Conservation (phyloP, 345 rosid species). For the Reutealis trisperma region DNA sequence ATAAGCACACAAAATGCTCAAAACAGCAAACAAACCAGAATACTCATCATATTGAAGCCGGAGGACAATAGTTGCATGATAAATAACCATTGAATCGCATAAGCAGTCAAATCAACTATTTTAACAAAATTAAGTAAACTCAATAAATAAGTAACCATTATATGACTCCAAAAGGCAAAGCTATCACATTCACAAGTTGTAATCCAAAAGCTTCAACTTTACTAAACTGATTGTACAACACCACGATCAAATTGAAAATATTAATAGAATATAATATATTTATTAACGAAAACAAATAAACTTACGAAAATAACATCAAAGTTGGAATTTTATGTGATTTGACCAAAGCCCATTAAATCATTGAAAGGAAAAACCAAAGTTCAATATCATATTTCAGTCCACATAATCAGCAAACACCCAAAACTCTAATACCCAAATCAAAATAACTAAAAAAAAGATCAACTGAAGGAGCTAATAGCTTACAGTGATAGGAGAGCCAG, state of each 20-base stretch:
- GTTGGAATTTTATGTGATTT: too few species aligned
- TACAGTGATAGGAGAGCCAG: background rate
- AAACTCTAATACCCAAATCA: background rate
- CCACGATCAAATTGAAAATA: too few species aligned
- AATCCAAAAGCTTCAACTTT: background rate
- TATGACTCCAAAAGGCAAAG: too few species aligned
- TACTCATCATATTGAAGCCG: background rate
- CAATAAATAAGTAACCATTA: background rate
- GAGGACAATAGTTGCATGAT: background rate
- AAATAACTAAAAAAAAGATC: background rate
- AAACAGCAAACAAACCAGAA: background rate
- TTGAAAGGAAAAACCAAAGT: too few species aligned
- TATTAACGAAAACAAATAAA: too few species aligned
- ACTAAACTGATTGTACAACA: too few species aligned
- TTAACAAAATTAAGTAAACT: background rate
- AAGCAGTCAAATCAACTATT: too few species aligned
- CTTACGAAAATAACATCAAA: too few species aligned
- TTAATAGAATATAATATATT: too few species aligned
- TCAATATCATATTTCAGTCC: background rate
- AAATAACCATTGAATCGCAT: background rate
- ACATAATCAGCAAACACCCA: background rate
- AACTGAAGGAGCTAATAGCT: background rate
- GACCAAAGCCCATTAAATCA: too few species aligned
- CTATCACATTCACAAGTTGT: background rate
- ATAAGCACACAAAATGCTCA: background rate